Evolutionary conservation across 768 basidiomycete species (phyloP).

Genomic region (Cantharellus anzutake): DNA sequence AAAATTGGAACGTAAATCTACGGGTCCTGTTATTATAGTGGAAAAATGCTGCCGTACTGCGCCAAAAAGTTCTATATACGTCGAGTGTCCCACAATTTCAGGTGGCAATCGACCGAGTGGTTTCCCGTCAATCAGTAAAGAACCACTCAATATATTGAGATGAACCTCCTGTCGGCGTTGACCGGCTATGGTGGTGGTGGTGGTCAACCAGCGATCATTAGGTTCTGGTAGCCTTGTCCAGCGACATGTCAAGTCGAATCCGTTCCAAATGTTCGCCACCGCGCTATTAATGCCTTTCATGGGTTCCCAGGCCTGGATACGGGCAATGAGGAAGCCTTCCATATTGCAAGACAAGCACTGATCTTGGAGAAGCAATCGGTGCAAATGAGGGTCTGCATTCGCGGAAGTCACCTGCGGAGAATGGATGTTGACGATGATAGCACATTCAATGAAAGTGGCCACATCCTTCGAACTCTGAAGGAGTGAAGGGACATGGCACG

Average conservation of each 20-base stretch:
- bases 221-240: neutral
- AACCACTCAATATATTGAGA: neutral
- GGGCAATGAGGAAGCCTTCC: neutral
- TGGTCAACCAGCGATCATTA: constrained; percentile 4
- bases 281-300: neutral
- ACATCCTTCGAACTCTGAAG: constrained; percentile 14
- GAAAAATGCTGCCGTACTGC: neutral
- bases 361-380: neutral
- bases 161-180: neutral
- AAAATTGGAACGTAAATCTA: neutral
- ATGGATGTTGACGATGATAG: constrained; percentile 16
- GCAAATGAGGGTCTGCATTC: neutral
- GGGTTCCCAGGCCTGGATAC: neutral
- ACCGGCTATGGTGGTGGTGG: neutral
- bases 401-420: neutral
- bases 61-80: neutral
- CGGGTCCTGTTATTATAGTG: neutral
- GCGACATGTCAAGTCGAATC: neutral
- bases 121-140: neutral
- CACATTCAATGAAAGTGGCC: constrained; percentile 17
- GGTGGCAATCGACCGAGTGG: constrained; percentile 1
- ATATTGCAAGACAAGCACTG: neutral
- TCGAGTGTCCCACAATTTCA: neutral
- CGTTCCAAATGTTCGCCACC: neutral
- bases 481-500: constrained; percentile 6